phyloP scores from a whole-genome alignment of 768 basidiomycete genomes.

The Psilocybe subaeruginosa region DNA sequence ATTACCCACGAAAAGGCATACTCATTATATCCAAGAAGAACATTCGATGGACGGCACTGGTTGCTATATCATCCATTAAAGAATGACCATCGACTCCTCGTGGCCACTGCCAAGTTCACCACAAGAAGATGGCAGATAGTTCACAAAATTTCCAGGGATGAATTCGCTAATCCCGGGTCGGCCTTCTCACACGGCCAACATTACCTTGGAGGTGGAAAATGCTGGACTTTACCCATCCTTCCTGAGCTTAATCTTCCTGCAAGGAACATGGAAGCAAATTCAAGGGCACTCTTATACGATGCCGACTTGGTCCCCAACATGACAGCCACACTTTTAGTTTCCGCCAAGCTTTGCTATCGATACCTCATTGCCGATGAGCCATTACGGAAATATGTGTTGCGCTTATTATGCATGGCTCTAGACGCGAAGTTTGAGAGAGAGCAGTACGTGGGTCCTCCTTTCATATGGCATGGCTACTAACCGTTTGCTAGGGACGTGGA shows the following conservation, averaged over 20 bases:
- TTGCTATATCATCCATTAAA: not conserved
- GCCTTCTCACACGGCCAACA: constrained; percentile 24
- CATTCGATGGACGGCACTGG: constrained; percentile 31
- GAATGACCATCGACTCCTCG: not conserved
- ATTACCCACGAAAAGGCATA: constrained; percentile 44
- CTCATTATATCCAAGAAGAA: constrained; percentile 42
- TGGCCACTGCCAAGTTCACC: constrained; percentile 32
- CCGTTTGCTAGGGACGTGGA: not conserved
- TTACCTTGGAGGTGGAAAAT: constrained; percentile 27
- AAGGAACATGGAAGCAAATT: constrained; percentile 10
- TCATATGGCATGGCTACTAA: not conserved
- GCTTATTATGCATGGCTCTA: not conserved
- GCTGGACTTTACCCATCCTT: constrained; percentile 24
- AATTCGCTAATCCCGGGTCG: constrained; percentile 9
- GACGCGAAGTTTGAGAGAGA: not conserved
- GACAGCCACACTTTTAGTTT: not conserved
- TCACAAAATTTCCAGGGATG: not conserved
- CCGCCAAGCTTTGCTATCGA: not conserved
- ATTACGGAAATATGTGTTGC: not conserved
- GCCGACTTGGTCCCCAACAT: not conserved
- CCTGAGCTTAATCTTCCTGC: constrained; percentile 13
- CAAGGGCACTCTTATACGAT: constrained; percentile 4
- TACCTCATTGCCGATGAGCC: too few relatives aligned
- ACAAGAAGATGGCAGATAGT: constrained; percentile 37
- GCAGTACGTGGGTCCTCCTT: not conserved